A percentile compares a stretch with the other conserved stretches of the same genome.
Conservation (phyloP, 2,329 filamentous ascomycete species). For the Ceratocystis diversiconidia region DNA sequence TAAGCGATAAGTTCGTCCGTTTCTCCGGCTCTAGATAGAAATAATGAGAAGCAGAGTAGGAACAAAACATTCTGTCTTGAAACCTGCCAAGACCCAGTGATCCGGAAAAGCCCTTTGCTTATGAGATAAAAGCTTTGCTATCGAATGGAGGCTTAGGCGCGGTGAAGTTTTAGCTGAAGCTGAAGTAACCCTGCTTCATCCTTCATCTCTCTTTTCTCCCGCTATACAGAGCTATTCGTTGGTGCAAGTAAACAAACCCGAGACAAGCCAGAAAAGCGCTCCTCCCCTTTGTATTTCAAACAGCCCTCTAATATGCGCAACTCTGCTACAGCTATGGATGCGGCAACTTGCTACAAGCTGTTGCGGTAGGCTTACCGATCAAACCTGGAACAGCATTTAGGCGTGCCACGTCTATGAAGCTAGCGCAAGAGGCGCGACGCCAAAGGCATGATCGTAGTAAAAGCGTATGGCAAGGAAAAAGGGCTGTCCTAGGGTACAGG, state of each 20-base stretch:
- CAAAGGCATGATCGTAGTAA: conserved; percentile 1
- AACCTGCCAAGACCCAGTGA: conserved; percentile 4
- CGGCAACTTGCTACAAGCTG: background rate
- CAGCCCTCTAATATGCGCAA: background rate
- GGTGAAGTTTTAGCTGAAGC: background rate
- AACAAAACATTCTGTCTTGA: background rate
- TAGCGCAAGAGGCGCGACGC: background rate
- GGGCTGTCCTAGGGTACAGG: background rate
- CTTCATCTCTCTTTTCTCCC: background rate
- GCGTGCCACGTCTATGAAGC: background rate
- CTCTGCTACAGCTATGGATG: background rate
- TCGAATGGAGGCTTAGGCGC: background rate
- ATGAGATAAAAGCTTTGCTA: background rate
- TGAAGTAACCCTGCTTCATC: background rate
- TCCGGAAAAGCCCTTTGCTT: background rate
- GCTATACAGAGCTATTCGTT: background rate
- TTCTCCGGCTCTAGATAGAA: background rate
- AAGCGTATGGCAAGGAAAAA: background rate
- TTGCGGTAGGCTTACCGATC: background rate
- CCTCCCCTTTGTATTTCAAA: background rate
- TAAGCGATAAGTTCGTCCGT: background rate
- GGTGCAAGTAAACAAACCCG: background rate
- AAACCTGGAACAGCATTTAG: background rate
- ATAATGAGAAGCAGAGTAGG: background rate
- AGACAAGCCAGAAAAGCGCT: background rate